Evolutionary conservation across 2,329 filamentous ascomycete species (phyloP).

Genomic region (Ceratocystis lukuohia): DNA sequence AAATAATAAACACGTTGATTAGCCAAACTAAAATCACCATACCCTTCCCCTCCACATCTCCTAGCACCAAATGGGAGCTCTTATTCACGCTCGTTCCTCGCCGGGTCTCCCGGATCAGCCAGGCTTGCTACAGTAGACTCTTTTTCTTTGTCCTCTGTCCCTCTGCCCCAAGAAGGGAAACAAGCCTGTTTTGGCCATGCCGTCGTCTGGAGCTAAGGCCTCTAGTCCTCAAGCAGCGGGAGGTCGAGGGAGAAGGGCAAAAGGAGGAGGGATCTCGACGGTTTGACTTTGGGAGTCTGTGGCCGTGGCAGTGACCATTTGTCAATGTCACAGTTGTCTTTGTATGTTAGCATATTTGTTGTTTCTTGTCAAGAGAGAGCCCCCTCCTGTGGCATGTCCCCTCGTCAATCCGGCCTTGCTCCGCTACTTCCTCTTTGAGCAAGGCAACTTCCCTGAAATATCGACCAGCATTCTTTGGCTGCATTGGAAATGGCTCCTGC

Average conservation of each 20-base stretch:
- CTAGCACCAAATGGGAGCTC: not conserved
- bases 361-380: not conserved
- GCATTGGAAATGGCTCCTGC: not conserved
- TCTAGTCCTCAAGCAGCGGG: no score
- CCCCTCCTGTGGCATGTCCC: not conserved
- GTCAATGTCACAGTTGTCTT: not conserved
- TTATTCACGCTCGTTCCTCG: not conserved
- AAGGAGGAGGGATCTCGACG: no score
- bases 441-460: not conserved
- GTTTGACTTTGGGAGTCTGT: no score
- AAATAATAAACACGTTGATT: not conserved
- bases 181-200: no score
- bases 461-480: not conserved
- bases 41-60: not conserved
- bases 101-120: not conserved
- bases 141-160: not conserved
- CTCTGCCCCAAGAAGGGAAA: no score
- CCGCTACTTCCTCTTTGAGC: not conserved
- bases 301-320: not conserved
- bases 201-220: no score
- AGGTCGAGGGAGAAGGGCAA: no score
- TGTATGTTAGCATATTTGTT: not conserved
- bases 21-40: not conserved
- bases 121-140: not conserved
- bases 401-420: not conserved